Base-by-base conservation (phyloP, 78 protist species). In the Emiliania huxleyi region DNA sequence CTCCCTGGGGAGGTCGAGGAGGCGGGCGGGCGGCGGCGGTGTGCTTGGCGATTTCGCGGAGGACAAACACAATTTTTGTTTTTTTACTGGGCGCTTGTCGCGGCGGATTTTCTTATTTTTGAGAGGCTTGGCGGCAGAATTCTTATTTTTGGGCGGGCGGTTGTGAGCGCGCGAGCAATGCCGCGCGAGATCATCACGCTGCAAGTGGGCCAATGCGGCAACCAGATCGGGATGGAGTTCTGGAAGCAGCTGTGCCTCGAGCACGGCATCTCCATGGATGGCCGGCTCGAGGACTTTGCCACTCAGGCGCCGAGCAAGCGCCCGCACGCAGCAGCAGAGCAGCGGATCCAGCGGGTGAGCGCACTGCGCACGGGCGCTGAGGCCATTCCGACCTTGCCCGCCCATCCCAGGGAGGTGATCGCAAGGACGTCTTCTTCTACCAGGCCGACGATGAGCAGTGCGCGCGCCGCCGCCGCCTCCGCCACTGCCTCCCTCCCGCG, bases 391-490 rank as follows among this genome's bases (percentile, higher is more conserved):
- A 8, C 62, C 62, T 19, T 15, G 29, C 62, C 62, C 15, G 29
- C 15, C 15, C 15, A 52, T 52, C 15, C 37, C 95, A 92, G 0
- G 98, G 98, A 19, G 56, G 89, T 35, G 99, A 99, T 45, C 93
- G 99, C 73, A 99, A 99, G 93, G 99, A 99, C 88, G 99, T 99
- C 69, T 99, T 99, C 88, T 99, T 99, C 96, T 99, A 99, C 93
- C 97, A 95, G 98, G 99, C 99, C 1, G 99, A 98, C 83, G 99
- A 99, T 88, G 98, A 98, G 37, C 99, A 98, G 81, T 90, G 99
- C 21, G 99, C 99, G 3, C 29, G 29, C 23, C 37, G 75, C 75
- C 75, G 29, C 8, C 23, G 23, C 75, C 3, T 26, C 11, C 62
- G 62, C 62, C 62, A 15, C 62, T 8, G 29, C 62, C 15, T 52